phyloP scores from a whole-genome alignment of 768 basidiomycete genomes.

The Baorangia bicolor region DNA sequence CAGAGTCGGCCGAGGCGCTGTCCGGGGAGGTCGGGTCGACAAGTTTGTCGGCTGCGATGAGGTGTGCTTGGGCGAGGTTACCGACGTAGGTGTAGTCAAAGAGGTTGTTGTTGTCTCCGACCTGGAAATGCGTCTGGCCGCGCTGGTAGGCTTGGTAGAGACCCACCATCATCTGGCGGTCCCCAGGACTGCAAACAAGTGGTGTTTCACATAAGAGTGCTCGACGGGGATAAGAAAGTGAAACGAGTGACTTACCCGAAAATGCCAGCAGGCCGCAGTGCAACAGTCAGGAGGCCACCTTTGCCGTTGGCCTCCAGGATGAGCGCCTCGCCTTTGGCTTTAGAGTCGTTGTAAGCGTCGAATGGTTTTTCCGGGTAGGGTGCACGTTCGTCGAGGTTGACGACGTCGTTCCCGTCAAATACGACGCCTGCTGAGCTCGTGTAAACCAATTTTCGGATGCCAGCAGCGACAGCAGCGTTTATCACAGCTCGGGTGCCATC shows the following conservation, averaged over 20 bases:
- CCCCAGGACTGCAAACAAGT: constrained; percentile 67
- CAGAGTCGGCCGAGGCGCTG: constrained; percentile 7
- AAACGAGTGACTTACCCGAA: constrained; percentile 67
- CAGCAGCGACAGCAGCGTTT: constrained; percentile 68
- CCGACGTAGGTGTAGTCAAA: constrained; percentile 98
- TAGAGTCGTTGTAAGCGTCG: constrained; percentile 94
- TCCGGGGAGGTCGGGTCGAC: constrained; percentile 43
- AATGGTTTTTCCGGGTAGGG: constrained; percentile 69
- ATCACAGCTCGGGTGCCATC: constrained; percentile 86
- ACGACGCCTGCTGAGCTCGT: constrained; percentile 92
- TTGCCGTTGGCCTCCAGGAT: constrained; percentile 87
- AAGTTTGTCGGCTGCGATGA: constrained; percentile 91
- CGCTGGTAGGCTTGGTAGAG: constrained; percentile 75
- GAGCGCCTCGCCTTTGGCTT: constrained; percentile 81
- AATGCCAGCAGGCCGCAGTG: constrained; percentile 90
- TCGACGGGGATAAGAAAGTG: not conserved
- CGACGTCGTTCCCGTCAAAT: constrained; percentile 78
- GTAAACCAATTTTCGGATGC: constrained; percentile 86
- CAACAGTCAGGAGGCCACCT: constrained; percentile 82
- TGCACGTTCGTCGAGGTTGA: constrained; percentile 86
- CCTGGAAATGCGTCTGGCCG: constrained; percentile 87
- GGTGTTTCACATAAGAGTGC: not conserved
- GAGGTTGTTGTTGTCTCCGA: constrained; percentile 90
- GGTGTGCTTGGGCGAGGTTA: constrained; percentile 91
- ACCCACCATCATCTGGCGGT: constrained; percentile 82